Evolutionary conservation across 2,329 filamentous ascomycete genomes (phyloP).

Genomic region (Trichoderma sp.): DNA sequence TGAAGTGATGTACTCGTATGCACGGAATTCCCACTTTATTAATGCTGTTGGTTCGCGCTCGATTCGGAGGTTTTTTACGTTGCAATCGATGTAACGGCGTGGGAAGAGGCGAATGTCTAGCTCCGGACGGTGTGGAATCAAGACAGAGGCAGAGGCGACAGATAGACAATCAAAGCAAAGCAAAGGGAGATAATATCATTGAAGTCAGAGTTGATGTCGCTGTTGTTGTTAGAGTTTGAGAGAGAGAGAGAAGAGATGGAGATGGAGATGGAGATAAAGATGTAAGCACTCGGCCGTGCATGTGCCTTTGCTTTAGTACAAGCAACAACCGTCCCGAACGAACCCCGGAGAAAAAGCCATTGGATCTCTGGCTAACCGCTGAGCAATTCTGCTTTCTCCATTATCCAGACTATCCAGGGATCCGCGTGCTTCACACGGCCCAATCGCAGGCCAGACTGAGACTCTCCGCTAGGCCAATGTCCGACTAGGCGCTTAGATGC

Average conservation of each 20-base stretch:
- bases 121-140: not conserved
- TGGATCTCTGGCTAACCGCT: not conserved
- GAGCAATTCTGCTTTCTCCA: not conserved
- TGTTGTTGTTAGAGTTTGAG: not conserved
- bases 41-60: not conserved
- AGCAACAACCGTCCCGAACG: not conserved
- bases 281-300: not conserved
- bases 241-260: not conserved
- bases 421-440: not conserved
- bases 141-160: not conserved
- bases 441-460: slow-evolving; percentile 1
- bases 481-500: slow-evolving; percentile 13
- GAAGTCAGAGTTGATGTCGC: not conserved
- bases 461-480: slow-evolving; percentile 10
- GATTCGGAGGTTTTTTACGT: not conserved
- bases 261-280: not conserved
- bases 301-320: not conserved
- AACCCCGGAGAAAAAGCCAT: not conserved
- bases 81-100: not conserved
- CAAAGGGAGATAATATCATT: not conserved
- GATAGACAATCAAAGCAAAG: not conserved
- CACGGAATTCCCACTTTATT: not conserved
- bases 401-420: not conserved
- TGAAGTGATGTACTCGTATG: not conserved
- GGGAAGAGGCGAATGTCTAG: not conserved